Evolutionary conservation across 306 rosid genomes (phyloP).

Genomic region (Malus sylvestris): DNA sequence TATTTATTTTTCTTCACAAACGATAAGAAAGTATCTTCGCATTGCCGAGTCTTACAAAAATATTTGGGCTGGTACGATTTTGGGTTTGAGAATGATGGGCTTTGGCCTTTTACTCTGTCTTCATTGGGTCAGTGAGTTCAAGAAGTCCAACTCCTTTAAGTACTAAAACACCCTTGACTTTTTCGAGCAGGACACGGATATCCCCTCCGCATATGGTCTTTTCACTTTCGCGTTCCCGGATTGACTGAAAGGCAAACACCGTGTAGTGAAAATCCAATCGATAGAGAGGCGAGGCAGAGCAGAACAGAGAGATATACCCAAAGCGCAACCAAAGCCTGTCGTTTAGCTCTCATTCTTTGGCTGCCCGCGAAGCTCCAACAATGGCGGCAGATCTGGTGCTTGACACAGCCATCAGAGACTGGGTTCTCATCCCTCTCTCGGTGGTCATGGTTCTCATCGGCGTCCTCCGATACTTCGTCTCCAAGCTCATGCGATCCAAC

Average conservation of each 20-base stretch:
- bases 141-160: too few species aligned
- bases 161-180: neutral
- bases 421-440: conserved; percentile 97
- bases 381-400: conserved; percentile 99
- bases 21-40: too few species aligned
- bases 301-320: neutral
- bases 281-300: too few species aligned
- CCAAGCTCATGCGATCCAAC: conserved; percentile 86
- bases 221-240: neutral
- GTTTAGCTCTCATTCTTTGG: neutral
- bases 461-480: conserved; percentile 85
- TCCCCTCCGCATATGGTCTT: neutral
- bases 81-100: neutral
- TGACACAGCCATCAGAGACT: conserved; percentile 95
- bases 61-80: neutral
- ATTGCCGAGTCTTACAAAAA: too few species aligned
- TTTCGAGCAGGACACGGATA: neutral
- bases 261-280: neutral
- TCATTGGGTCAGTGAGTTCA: neutral
- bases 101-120: neutral
- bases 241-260: neutral
- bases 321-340: neutral
- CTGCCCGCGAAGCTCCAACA: conserved; percentile 8
- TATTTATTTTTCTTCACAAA: too few species aligned
- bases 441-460: conserved; percentile 99